Evolutionary conservation across 2,329 filamentous ascomycete species (phyloP), one percentile per base, ranked within the genome.

Genomic region (Lachnellula occidentalis): DNA sequence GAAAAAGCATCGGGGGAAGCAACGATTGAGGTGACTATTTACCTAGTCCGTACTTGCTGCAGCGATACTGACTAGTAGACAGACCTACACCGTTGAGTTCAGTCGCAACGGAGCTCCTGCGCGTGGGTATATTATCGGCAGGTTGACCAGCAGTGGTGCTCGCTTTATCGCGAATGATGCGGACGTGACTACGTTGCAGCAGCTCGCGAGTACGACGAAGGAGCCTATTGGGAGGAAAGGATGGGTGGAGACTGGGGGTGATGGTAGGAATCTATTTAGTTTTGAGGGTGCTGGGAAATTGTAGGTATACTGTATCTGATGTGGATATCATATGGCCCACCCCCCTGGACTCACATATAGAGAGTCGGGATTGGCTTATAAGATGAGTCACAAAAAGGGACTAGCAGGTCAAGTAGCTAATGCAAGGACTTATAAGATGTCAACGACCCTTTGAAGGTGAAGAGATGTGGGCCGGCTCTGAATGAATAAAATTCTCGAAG

Each of bases 1-100:
- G 71, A 69, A 22, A 58, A 70, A n/a, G 72, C 76, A 0, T 70
- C 78, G 34, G 80, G 80, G 0, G 74, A 77, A 53, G 78, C 75
- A 1, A 62, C 75, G 0, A 73, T 83, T 50, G 80, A 83, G 71
- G 79, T 80, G 67, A 58, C 69, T 80, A 67, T 59, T 69, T 67
- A 8, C 24, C 34, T 5, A 31, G 6, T 22, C 4, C 11, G 8
- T 7, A 9, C 27, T 11, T 2, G 1, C 8, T 11, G 27, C 27
- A 2, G 7, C 27, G 2, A 3, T 39, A 5, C 31, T 51, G 45
- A 54, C 58, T 21, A 57, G 8, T 27, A 24, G 47, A 31, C 58
- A 83, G 78, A 84, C 81, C 9, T 85, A 84, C 53, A 85, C 81
- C 0, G 78, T 83, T 1, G 77, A 82, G 49, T 85, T 78, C 62